phyloP scores from a whole-genome alignment of 2,329 filamentous ascomycete species.

The Cadophora sp. region DNA sequence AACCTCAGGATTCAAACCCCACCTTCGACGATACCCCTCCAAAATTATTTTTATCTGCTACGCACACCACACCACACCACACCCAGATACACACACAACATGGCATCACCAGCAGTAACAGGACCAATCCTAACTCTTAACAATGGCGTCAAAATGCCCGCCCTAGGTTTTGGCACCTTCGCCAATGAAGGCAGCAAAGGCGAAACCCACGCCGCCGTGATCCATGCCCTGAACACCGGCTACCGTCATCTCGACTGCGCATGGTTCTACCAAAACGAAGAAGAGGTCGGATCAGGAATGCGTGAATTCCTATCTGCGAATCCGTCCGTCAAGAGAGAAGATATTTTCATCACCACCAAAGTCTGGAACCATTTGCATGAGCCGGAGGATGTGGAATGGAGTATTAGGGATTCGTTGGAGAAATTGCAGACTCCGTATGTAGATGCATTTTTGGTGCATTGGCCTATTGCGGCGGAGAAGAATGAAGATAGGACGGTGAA shows the following conservation, averaged over 20 bases:
- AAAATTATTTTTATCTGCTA: slow-evolving; percentile 4
- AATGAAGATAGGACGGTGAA: slow-evolving; percentile 68
- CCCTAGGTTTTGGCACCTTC: slow-evolving; percentile 54
- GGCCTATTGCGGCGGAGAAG: slow-evolving; percentile 81
- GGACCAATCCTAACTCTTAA: slow-evolving; percentile 45
- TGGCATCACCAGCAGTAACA: slow-evolving; percentile 40
- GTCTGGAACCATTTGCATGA: slow-evolving; percentile 81
- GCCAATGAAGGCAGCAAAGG: slow-evolving; percentile 45
- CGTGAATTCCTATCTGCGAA: slow-evolving; percentile 68
- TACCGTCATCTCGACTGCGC: slow-evolving; percentile 75
- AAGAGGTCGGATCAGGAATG: slow-evolving; percentile 80
- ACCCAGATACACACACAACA: slow-evolving; percentile 17
- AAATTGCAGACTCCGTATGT: slow-evolving; percentile 79
- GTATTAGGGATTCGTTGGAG: slow-evolving; percentile 74
- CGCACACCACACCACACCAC: background rate
- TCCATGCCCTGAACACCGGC: slow-evolving; percentile 69
- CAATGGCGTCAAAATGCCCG: slow-evolving; percentile 47
- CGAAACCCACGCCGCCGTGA: slow-evolving; percentile 55
- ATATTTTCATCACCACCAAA: slow-evolving; percentile 86
- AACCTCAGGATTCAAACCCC: slow-evolving; percentile 13
- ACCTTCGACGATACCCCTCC: slow-evolving; percentile 12
- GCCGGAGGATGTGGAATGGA: slow-evolving; percentile 67
- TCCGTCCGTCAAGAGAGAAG: slow-evolving; percentile 73
- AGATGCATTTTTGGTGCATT: slow-evolving; percentile 83
- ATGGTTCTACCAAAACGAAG: slow-evolving; percentile 82